A percentile compares a stretch with the other conserved stretches of the same genome.
Conservation (phyloP, 192 early-diverging fungal species). For the Jimgerdemannia flammicorona region DNA sequence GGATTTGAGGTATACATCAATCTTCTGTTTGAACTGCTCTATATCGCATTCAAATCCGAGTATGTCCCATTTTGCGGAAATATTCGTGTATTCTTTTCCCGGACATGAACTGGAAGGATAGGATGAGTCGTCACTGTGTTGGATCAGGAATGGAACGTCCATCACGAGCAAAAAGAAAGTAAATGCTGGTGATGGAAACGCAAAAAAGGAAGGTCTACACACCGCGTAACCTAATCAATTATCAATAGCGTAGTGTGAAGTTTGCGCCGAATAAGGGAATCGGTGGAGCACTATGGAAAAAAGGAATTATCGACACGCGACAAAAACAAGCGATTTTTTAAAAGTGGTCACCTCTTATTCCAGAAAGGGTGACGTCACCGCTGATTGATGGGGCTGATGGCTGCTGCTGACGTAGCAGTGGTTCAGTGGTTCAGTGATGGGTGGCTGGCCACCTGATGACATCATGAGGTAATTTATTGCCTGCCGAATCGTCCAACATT, state of each 20-base stretch:
- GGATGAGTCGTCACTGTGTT: neutral
- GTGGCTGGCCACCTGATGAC: neutral
- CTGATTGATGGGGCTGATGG: too few relatives aligned
- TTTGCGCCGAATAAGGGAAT: neutral
- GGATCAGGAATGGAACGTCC: neutral
- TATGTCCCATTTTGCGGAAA: neutral
- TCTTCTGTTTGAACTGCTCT: too few relatives aligned
- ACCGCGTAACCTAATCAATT: neutral
- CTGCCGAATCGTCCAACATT: neutral
- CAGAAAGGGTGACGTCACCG: too few relatives aligned
- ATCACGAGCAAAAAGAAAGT: neutral
- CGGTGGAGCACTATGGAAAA: neutral
- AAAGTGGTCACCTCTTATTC: too few relatives aligned
- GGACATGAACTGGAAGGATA: neutral
- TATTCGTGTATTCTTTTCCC: neutral
- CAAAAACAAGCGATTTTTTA: too few relatives aligned
- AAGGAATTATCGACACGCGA: neutral
- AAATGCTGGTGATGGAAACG: neutral
- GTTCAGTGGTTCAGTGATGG: too few relatives aligned
- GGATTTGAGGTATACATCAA: too few relatives aligned
- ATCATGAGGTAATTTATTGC: neutral
- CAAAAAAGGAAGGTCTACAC: neutral
- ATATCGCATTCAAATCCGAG: too few relatives aligned
- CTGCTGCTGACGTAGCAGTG: too few relatives aligned
- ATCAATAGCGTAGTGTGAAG: neutral